phyloP scores from a whole-genome alignment of 352 stramenopile genomes.

The Pythium monospermum region DNA sequence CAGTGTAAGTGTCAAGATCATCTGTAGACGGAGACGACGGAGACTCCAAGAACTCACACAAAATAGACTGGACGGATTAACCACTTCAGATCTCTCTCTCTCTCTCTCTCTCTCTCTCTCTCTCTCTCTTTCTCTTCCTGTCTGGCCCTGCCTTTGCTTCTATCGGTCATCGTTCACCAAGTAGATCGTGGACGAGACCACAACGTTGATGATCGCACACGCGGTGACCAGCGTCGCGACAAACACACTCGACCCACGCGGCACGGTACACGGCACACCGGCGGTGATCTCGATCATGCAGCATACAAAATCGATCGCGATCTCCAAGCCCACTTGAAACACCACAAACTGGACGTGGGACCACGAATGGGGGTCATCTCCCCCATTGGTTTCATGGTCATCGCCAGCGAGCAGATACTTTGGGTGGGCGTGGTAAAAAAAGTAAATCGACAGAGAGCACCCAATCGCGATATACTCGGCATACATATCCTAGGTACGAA shows the following conservation, averaged over 20 bases:
- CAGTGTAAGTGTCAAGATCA: neutral
- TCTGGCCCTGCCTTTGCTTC: too few species aligned
- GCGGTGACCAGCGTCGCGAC: neutral
- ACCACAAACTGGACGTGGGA: constrained; percentile 1
- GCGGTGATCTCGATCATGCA: constrained; percentile 6
- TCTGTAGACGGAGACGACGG: too few species aligned
- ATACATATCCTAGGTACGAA: constrained; percentile 37
- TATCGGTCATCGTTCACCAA: neutral
- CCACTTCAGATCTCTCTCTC: too few species aligned
- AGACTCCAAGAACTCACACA: too few species aligned
- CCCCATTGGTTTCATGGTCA: neutral
- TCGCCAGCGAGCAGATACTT: constrained; percentile 19
- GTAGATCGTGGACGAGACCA: constrained; percentile 6
- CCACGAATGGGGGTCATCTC: neutral
- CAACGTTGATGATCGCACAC: constrained; percentile 6
- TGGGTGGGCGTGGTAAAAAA: constrained; percentile 31
- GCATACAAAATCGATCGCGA: constrained; percentile 11
- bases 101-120: too few species aligned
- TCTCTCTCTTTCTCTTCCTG: too few species aligned
- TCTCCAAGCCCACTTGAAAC: constrained; percentile 4
- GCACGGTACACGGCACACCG: constrained; percentile 6
- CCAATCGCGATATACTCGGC: constrained; percentile 48
- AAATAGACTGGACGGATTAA: too few species aligned
- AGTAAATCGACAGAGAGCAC: constrained; percentile 35
- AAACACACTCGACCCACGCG: neutral